These are phyloP conservation scores for Phoma sp. DNA, from an alignment of 2,329 filamentous ascomycete genomes.

Conservation along the genomic window DNA sequence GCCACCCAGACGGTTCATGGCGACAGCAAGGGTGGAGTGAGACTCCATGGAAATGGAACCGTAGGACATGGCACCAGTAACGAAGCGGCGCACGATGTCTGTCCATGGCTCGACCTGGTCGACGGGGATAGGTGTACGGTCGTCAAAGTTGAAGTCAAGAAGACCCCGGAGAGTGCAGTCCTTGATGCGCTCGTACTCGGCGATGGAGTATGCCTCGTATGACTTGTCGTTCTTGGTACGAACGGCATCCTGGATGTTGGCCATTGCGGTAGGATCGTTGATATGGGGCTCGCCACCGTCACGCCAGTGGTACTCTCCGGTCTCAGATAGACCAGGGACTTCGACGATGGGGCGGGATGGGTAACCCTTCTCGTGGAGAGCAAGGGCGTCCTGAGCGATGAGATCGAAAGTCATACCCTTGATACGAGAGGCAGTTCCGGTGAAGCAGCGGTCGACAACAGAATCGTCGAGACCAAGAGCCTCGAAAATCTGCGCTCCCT, in stretches of 20 bases:
- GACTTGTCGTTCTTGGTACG: slow-evolving; percentile 98
- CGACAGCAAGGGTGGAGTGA: slow-evolving; percentile 92
- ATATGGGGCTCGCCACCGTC: slow-evolving; percentile 94
- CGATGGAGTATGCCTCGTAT: slow-evolving; percentile 92
- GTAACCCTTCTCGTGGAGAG: slow-evolving; percentile 93
- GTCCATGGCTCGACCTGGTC: slow-evolving; percentile 99
- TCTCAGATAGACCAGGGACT: slow-evolving; percentile 83
- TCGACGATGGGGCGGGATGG: slow-evolving; percentile 79
- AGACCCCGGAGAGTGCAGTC: slow-evolving; percentile 92
- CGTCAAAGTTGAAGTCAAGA: slow-evolving; percentile 95
- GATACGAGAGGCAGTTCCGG: slow-evolving; percentile 91
- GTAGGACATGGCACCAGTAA: slow-evolving; percentile 98
- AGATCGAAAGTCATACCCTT: slow-evolving; percentile 92
- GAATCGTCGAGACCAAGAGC: slow-evolving; percentile 90
- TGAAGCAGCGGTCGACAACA: slow-evolving; percentile 94
- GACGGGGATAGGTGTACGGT: slow-evolving; percentile 83
- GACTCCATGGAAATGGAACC: slow-evolving; percentile 99
- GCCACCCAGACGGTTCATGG: slow-evolving; percentile 95
- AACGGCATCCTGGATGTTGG: slow-evolving; percentile 96
- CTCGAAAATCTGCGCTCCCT: slow-evolving; percentile 97
- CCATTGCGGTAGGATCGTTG: slow-evolving; percentile 93
- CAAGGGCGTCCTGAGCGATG: slow-evolving; percentile 92
- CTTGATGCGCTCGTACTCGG: slow-evolving; percentile 96
- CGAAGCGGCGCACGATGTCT: slow-evolving; percentile 94
- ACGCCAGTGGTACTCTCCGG: slow-evolving; percentile 98